These are phyloP conservation scores for Cladosporium sp. DNA, from an alignment of 2,329 filamentous ascomycete species.

Conservation along the genomic window DNA sequence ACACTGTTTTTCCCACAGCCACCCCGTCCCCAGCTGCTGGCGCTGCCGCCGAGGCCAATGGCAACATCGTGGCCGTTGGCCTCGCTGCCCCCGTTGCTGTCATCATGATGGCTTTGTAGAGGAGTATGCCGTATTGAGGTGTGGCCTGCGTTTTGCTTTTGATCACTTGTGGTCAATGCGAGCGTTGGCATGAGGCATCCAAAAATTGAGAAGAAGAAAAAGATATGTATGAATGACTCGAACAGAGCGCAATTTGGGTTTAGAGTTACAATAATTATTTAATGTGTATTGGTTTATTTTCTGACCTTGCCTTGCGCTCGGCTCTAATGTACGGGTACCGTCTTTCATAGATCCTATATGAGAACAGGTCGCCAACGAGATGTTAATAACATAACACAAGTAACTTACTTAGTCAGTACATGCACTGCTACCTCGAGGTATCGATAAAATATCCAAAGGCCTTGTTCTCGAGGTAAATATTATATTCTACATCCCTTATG, in stretches of 20 bases:
- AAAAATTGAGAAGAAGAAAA: background rate
- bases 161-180: background rate
- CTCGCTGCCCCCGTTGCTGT: background rate
- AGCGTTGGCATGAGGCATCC: background rate
- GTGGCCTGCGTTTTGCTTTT: background rate
- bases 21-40: background rate
- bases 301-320: background rate
- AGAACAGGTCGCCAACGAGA: background rate
- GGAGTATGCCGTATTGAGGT: background rate
- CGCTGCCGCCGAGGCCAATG: background rate
- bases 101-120: conserved; percentile 1
- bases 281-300: background rate
- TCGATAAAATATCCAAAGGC: background rate
- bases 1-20: background rate
- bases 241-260: background rate
- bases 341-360: background rate
- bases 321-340: background rate
- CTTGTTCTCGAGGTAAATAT: background rate
- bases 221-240: background rate
- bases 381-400: background rate
- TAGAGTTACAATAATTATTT: background rate
- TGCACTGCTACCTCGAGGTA: background rate
- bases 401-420: background rate
- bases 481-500: background rate
- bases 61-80: background rate